Evolutionary conservation across 306 rosid genomes (phyloP).

Genomic region (Notholithocarpus densiflorus): DNA sequence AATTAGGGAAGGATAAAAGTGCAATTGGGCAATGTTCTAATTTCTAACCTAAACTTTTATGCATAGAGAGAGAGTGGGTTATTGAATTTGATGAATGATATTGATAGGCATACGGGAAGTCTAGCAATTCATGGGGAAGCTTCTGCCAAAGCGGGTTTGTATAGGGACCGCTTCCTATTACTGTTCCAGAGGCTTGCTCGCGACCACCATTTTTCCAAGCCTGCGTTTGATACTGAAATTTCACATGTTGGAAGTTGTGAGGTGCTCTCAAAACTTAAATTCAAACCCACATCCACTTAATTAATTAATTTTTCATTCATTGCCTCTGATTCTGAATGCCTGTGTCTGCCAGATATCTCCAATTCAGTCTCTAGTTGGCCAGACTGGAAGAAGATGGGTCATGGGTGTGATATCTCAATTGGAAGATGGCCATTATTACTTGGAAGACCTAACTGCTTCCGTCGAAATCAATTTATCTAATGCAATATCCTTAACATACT

Average conservation of each 20-base stretch:
- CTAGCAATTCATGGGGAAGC: slow-evolving; percentile 79
- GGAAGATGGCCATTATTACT: slow-evolving; percentile 83
- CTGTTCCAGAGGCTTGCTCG: slow-evolving; percentile 84
- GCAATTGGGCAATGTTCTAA: too few species aligned
- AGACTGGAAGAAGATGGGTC: slow-evolving; percentile 77
- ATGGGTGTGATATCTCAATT: slow-evolving; percentile 86
- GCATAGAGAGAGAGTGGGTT: neutral
- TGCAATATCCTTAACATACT: slow-evolving; percentile 71
- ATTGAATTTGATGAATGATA: neutral
- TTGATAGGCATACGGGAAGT: slow-evolving; percentile 50
- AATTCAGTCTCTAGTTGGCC: slow-evolving; percentile 90
- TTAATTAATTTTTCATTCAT: neutral
- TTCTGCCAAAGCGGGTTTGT: slow-evolving; percentile 61
- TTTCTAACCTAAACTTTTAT: too few species aligned
- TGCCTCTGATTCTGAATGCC: neutral
- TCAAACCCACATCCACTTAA: too few species aligned
- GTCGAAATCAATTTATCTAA: slow-evolving; percentile 65
- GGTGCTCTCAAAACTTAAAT: slow-evolving; percentile 29
- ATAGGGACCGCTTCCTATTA: slow-evolving; percentile 72
- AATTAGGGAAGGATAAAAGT: too few species aligned
- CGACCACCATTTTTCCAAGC: slow-evolving; percentile 74
- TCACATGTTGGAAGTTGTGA: slow-evolving; percentile 80
- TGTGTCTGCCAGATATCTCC: slow-evolving; percentile 74
- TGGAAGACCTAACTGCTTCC: slow-evolving; percentile 85
- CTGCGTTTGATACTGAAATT: slow-evolving; percentile 65